A percentile compares a stretch with the other conserved stretches of the same genome.
Evolutionary conservation across 1,139 yeast genomes (phyloP).

Genomic region (Pichia sp.): DNA sequence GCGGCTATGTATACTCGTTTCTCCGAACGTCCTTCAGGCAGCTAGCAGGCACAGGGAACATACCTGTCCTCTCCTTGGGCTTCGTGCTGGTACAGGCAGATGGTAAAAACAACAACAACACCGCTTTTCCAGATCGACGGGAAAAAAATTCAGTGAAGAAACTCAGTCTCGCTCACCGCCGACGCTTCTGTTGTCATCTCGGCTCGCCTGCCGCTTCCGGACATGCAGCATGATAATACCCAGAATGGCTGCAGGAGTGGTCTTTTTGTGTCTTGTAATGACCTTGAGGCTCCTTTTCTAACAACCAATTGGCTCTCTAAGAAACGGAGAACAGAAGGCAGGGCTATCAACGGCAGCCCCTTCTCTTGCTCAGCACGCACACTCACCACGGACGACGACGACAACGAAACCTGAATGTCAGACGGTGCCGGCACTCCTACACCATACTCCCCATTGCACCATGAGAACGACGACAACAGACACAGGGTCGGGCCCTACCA

Average conservation of each 20-base stretch:
- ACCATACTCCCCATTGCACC: slow-evolving; percentile 12
- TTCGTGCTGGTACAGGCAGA: too few species aligned
- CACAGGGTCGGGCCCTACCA: slow-evolving; percentile 10
- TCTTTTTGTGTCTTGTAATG: neutral
- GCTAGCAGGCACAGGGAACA: neutral
- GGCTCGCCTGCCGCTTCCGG: slow-evolving; percentile 1
- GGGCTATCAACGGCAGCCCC: too few species aligned
- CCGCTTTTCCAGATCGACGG: neutral
- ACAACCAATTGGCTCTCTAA: neutral
- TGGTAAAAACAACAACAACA: neutral
- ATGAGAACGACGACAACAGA: slow-evolving; percentile 1
- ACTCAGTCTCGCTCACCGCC: neutral
- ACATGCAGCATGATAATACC: neutral
- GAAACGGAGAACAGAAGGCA: too few species aligned
- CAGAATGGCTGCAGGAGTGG: neutral
- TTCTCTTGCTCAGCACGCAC: too few species aligned
- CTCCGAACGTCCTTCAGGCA: neutral
- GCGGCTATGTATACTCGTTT: neutral
- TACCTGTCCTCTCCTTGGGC: neutral
- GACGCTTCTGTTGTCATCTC: neutral
- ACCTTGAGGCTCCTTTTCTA: neutral
- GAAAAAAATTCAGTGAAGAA: neutral
- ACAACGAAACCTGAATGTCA: neutral
- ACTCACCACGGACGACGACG: too few species aligned
- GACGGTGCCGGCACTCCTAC: slow-evolving; percentile 6